Evolutionary conservation across 345 rosid genomes (phyloP).

Genomic region (Tarenaya hassleriana): DNA sequence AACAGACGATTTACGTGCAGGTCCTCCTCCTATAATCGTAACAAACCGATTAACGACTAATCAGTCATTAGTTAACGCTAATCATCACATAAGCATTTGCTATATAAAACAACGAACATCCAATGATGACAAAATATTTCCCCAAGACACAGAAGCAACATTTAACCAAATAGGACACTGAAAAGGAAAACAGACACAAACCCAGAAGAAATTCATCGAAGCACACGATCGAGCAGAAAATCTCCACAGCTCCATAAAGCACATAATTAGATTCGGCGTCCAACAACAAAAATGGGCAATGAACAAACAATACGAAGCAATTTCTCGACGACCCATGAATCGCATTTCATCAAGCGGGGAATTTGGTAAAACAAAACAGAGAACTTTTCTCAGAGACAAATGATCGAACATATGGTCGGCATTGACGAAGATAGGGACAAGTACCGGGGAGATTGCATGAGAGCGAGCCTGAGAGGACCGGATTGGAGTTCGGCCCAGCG

Average conservation of each 20-base stretch:
- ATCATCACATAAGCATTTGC: background rate
- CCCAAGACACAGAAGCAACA: background rate
- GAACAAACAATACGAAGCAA: background rate
- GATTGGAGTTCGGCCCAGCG: slow-evolving; percentile 96
- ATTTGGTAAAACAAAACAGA: background rate
- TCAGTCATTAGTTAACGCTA: too few species aligned
- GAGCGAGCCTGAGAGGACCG: slow-evolving; percentile 74
- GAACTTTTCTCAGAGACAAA: slow-evolving; percentile 28
- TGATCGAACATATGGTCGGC: slow-evolving; percentile 41
- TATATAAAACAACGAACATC: background rate
- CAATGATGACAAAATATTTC: background rate
- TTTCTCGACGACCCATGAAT: background rate
- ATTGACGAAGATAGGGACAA: background rate
- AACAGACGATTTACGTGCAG: too few species aligned
- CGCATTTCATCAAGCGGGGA: background rate
- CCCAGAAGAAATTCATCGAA: background rate
- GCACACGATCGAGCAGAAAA: slow-evolving; percentile 13
- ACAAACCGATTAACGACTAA: too few species aligned
- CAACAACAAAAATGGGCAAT: too few species aligned
- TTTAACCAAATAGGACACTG: background rate
- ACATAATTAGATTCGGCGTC: too few species aligned
- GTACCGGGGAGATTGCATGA: slow-evolving; percentile 69
- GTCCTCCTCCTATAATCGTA: too few species aligned
- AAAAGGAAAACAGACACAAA: background rate
- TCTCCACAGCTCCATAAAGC: too few species aligned